These are phyloP conservation scores for Microascus cirrosus DNA, from an alignment of 2,329 filamentous ascomycete genomes.

Conservation along the genomic window DNA sequence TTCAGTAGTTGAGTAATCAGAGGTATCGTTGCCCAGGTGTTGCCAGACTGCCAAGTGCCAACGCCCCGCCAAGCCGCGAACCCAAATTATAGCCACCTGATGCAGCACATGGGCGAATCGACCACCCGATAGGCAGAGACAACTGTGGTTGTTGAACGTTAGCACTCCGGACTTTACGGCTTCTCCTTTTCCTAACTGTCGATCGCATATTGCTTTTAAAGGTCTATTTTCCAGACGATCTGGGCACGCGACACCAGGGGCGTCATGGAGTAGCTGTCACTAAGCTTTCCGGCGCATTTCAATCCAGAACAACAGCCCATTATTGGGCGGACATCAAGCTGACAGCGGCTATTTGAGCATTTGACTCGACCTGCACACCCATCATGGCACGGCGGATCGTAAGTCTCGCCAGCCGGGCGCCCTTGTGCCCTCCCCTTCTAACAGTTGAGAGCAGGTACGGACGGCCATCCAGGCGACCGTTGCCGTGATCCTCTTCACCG, in stretches of 20 bases:
- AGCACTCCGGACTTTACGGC: background rate
- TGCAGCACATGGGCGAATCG: background rate
- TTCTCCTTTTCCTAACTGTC: background rate
- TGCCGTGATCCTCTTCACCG: conserved; percentile 52
- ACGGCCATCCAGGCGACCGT: conserved; percentile 67
- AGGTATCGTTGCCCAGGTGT: too few relatives aligned
- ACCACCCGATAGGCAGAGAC: background rate
- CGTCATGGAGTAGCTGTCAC: background rate
- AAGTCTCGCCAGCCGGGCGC: background rate
- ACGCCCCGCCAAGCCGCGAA: background rate
- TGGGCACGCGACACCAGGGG: background rate
- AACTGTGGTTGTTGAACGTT: background rate
- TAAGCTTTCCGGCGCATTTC: background rate
- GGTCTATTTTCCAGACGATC: background rate
- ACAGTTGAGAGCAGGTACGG: conserved; percentile 31
- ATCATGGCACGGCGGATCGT: conserved; percentile 8
- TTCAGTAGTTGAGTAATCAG: too few relatives aligned
- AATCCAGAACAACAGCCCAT: background rate
- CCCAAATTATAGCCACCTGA: background rate
- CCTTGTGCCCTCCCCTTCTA: background rate
- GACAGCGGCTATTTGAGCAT: background rate
- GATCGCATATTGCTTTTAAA: background rate
- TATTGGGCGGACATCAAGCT: background rate
- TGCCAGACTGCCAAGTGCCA: background rate
- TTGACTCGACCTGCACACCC: background rate